Evolutionary conservation across 2,329 filamentous ascomycete species (phyloP).

Genomic region (Clonostachys solani): DNA sequence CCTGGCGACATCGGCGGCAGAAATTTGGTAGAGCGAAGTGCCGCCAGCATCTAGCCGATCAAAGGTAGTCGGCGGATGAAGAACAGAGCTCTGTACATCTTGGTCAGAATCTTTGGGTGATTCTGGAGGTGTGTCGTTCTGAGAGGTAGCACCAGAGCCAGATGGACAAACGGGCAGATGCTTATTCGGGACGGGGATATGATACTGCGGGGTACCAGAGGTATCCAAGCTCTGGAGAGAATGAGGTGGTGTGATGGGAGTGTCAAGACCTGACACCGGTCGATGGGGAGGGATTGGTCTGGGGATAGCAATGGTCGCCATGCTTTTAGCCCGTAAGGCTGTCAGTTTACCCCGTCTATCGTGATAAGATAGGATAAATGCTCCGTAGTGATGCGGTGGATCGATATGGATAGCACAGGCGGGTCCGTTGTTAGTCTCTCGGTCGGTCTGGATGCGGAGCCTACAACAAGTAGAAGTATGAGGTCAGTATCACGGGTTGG

Average conservation of each 20-base stretch:
- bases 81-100: conserved; percentile 60
- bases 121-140: conserved; percentile 57
- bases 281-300: conserved; percentile 41
- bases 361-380: too few relatives aligned
- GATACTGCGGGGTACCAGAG: conserved; percentile 13
- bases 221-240: conserved; percentile 25
- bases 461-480: too few relatives aligned
- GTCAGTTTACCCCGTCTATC: too few relatives aligned
- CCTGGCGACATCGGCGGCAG: conserved; percentile 61
- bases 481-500: too few relatives aligned
- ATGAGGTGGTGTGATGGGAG: conserved; percentile 31
- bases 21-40: conserved; percentile 68
- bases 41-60: conserved; percentile 42
- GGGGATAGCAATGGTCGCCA: conserved; percentile 53
- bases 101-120: conserved; percentile 57
- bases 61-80: conserved; percentile 69
- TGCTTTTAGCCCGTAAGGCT: conserved; percentile 12
- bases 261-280: conserved; percentile 32
- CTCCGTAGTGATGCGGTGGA: too few relatives aligned
- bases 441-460: too few relatives aligned
- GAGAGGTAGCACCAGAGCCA: conserved; percentile 56
- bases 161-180: conserved; percentile 87
- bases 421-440: too few relatives aligned
- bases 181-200: conserved; percentile 70
- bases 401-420: too few relatives aligned